Evolutionary conservation across 1,139 yeast genomes (phyloP).

Genomic region (Sugiyamaella castrensis): DNA sequence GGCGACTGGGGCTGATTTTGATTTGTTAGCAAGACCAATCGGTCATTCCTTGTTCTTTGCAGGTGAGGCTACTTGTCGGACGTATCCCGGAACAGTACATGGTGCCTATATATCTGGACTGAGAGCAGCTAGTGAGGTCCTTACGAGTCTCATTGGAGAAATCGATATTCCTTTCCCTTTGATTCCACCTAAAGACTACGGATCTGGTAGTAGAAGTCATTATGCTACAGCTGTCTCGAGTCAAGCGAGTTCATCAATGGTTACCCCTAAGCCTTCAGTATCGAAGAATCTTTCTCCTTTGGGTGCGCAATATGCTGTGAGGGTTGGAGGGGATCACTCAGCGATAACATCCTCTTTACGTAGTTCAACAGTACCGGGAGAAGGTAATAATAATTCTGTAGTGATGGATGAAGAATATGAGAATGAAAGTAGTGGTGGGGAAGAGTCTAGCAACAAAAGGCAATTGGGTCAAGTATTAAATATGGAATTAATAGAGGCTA

Average conservation of each 20-base stretch:
- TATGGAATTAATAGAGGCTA: constrained; percentile 16
- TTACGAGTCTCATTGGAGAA: constrained; percentile 42
- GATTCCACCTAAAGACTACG: constrained; percentile 32
- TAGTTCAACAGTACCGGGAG: constrained; percentile 1
- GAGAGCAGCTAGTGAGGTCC: constrained; percentile 43
- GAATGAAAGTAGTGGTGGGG: constrained; percentile 8
- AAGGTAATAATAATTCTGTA: constrained; percentile 7
- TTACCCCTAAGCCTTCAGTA: constrained; percentile 15
- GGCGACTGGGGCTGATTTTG: constrained; percentile 45
- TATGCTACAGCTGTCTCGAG: constrained; percentile 16
- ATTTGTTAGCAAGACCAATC: constrained; percentile 41
- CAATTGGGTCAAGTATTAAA: constrained; percentile 13
- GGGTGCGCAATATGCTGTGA: constrained; percentile 12
- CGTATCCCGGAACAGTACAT: constrained; percentile 45
- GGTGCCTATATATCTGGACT: constrained; percentile 46
- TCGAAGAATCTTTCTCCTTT: constrained; percentile 15
- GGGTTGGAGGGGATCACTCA: constrained; percentile 3
- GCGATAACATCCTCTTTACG: constrained; percentile 5
- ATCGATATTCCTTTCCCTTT: constrained; percentile 41
- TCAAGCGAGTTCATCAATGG: constrained; percentile 15
- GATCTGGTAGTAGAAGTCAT: constrained; percentile 13
- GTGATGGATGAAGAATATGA: constrained; percentile 6
- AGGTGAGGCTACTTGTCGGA: constrained; percentile 45
- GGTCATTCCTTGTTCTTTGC: constrained; percentile 42
- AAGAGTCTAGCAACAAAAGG: constrained; percentile 5